A percentile compares a stretch with the other conserved stretches of the same genome.
These are phyloP conservation scores for Themeda triandra DNA, from an alignment of 176 grass and related monocot species.

Conservation along the genomic window DNA sequence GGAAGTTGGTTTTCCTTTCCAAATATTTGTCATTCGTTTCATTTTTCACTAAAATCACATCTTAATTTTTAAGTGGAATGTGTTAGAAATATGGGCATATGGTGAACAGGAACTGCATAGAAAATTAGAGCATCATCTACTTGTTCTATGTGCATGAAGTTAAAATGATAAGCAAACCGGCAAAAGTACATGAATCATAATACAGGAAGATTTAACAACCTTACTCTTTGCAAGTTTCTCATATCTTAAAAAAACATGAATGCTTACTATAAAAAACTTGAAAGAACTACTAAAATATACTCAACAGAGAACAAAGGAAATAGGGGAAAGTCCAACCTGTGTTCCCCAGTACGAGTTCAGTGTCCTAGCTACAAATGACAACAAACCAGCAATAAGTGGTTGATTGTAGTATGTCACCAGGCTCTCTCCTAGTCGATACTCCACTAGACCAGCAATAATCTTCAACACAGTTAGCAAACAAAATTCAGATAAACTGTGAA, in stretches of 20 bases:
- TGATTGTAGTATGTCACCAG: conserved; percentile 74
- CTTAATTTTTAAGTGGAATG: neutral
- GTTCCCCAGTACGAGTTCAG: conserved; percentile 98
- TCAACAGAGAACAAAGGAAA: conserved; percentile 8
- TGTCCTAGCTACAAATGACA: conserved; percentile 85
- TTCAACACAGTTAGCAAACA: conserved; percentile 34
- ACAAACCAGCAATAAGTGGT: conserved; percentile 69
- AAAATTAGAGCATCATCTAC: neutral
- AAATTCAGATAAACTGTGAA: conserved; percentile 11
- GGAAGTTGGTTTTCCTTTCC: neutral
- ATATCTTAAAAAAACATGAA: neutral
- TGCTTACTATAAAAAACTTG: conserved; percentile 11
- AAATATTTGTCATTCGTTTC: neutral
- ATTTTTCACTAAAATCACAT: neutral
- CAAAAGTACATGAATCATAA: conserved; percentile 7
- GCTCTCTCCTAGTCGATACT: conserved; percentile 81
- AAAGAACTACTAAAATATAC: neutral
- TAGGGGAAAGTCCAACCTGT: conserved; percentile 58
- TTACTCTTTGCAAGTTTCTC: neutral
- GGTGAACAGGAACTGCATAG: neutral
- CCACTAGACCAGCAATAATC: conserved; percentile 92
- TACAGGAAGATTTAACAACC: neutral
- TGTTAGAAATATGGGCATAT: neutral
- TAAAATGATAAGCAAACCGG: neutral
- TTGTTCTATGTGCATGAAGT: neutral